phyloP scores from a whole-genome alignment of 108 stramenopile species.

The Skeletonema potamos region DNA sequence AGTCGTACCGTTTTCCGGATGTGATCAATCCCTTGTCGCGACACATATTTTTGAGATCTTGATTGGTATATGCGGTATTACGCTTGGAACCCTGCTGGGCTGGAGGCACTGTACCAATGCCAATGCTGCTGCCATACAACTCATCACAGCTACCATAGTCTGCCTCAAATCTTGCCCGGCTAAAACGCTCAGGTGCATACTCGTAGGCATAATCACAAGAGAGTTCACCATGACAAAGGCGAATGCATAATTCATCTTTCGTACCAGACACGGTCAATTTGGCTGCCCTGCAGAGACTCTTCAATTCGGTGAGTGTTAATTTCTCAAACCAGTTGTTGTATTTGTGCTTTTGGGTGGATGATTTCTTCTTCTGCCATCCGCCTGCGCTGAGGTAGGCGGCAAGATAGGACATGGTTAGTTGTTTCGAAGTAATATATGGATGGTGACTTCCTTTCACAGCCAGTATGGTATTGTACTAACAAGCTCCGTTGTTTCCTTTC shows the following conservation, averaged over 20 bases:
- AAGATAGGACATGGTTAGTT: too few species aligned
- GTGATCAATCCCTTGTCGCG: slow-evolving; percentile 8
- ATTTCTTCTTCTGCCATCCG: too few species aligned
- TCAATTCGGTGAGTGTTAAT: not conserved
- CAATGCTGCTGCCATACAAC: not conserved
- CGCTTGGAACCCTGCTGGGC: slow-evolving; percentile 11
- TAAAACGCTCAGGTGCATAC: slow-evolving; percentile 12
- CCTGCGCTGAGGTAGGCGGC: too few species aligned
- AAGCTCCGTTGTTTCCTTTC: too few species aligned
- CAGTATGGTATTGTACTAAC: too few species aligned
- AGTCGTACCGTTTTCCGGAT: slow-evolving; percentile 11
- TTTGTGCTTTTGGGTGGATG: not conserved
- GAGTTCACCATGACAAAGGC: slow-evolving; percentile 8
- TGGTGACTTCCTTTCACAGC: too few species aligned
- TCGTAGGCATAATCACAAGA: slow-evolving; percentile 2
- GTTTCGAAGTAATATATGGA: too few species aligned
- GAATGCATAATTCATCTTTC: slow-evolving; percentile 6
- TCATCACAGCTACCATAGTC: slow-evolving; percentile 10
- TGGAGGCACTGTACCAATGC: not conserved
- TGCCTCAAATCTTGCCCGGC: slow-evolving; percentile 7
- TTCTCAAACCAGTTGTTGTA: slow-evolving; percentile 6
- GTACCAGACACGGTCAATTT: slow-evolving; percentile 11
- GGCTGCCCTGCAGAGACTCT: not conserved
- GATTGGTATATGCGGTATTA: slow-evolving; percentile 6
- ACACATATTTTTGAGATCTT: slow-evolving; percentile 3